Base-by-base conservation (phyloP, 1,284 basidiomycete species). In the Binderoboletus segoi region DNA sequence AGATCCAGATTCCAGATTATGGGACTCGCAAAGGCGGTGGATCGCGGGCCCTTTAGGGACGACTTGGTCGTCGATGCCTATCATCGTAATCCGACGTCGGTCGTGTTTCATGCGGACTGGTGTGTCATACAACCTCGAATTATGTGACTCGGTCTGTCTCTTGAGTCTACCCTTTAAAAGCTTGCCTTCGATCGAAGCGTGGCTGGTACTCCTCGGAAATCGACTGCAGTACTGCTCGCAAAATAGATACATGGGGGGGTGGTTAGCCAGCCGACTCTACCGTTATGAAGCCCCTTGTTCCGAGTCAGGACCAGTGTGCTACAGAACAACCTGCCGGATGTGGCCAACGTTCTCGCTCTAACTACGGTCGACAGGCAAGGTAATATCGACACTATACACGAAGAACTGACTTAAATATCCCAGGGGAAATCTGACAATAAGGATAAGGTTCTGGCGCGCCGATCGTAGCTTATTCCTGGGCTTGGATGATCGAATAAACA, bases 401-500 rank as follows among this genome's bases (percentile, higher is more conserved):
- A 24, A 15, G 28, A 51, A 30, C 16, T 7, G 8, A 38, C 21
- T 24, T 57, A 57, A 63, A 59, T 54, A 56, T 12, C 26, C 23
- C 46, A 40, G 58, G 38, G 50, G 2, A 52, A 26, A 32, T 28
- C 53, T 40, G 48, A 41, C 33, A 57, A 66, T 58, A 62, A 71
- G 45, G 54, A 63, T 67, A 66, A 18, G 8, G 21, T 46, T 38
- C 33, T n/a, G 41, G 46, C 45, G 30, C 40, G 52, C 30, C 13
- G 8, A 33, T 28, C 50, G 35, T n/a, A 16, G 23, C 61, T 67
- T 74, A 93, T 68, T 93, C 89, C 72, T 95, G 82, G 68, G 93
- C 89, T 72, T 95, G 82, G 67, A 93, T 79, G 71, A 96, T 86
- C 45, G 90, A 92, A 76, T 96, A 97, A 20, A 87, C 76, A 4